Evolutionary conservation across 2,329 filamentous ascomycete species (phyloP), one percentile per base, ranked within the genome.

Genomic region (Botrytis medusae): DNA sequence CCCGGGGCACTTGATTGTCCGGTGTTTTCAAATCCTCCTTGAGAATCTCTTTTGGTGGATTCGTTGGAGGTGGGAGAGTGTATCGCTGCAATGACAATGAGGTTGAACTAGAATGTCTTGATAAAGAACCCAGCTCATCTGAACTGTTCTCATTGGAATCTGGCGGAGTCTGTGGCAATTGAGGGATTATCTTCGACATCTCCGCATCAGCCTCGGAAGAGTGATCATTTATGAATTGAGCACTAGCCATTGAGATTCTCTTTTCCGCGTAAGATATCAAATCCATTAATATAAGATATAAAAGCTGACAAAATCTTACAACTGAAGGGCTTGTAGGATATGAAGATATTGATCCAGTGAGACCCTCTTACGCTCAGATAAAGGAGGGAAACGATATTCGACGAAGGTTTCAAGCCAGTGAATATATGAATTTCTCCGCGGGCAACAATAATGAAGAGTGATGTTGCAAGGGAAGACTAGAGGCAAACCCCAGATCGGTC

Each of bases 21-120:
- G 95, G 95, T 0, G 94, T 98, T 75, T 92, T 91, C 76, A 92
- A 85, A 80, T 97, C 94, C 79, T 93, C 83, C n/a, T 90, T 85
- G 9, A 97, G 85, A 20, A 96, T 88, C 60, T 87, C 83, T 65
- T 87, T 90, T 7, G 89, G 85, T 65, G 81, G 80, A 59, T 81
- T 86, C 8, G 89, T 86, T 34, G 85, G 86, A 16, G 93, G 93
- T 20, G 94, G 93, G 6, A 97, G 84, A 34, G 93, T 87, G 75
- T 80, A 81, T 72, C 76, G 73, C 51, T 74, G 67, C 44, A 61
- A 59, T 70, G 62, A 34, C 61, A 40, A 44, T 42, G 70, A 69
- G 59, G 62, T 67, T 44, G 70, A 73, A 71, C 77, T 79, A 20
- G 68, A 54, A 69, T 70, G 73, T 72, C 74, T 77, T 48, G 77